Base-by-base conservation (phyloP, 306 rosid genomes). In the Gleditsia sinensis region DNA sequence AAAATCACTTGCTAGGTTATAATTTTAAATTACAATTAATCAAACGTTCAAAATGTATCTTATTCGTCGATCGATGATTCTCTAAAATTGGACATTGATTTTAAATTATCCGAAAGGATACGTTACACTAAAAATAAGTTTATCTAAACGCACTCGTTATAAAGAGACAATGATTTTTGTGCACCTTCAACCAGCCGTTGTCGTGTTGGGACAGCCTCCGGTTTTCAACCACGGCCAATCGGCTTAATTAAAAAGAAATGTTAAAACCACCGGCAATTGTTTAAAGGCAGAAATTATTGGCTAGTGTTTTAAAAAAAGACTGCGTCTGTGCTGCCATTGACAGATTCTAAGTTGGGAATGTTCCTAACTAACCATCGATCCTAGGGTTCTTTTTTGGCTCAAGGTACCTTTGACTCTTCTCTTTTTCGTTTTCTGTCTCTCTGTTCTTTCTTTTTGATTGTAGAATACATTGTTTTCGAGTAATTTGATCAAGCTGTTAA, bases 371-470 rank as follows among this genome's bases (percentile, higher is more conserved):
- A 58, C 67, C 69, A 50, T 69, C 43, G 57, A 53, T 80, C 27
- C 72, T 76, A 73, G 85, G 87, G 82, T 79, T 83, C 85, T 77
- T 36, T 69, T 58, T 65, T 80, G 65, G 74, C 84, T 50, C 16
- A 56, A 76, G 80, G 84, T 85, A 67, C 68, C 20, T 43, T 28
- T 17, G 25, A 73, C 36, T 49, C 23, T 16, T 59, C 59, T 61
- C 8, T 48, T 72, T 57, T 39, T 58, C 48, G 5, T 69, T 67
- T 40, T 24, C 7, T 4, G 34, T n/a, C 42, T 9, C 5, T 34
- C 2, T 62, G 25, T 51, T 6, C 16, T 62, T 37, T 43, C 28
- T 10, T 72, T 61, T 39, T 27, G 46, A 54, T 57, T 39, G 64
- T 24, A 17, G 6, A 60, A 63, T 62, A 34, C 60, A 58, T 74